Percentiles rank a stretch among this genome's conserved stretches.
Conservation (phyloP, 345 rosid species). For the Physaria fendleri region DNA sequence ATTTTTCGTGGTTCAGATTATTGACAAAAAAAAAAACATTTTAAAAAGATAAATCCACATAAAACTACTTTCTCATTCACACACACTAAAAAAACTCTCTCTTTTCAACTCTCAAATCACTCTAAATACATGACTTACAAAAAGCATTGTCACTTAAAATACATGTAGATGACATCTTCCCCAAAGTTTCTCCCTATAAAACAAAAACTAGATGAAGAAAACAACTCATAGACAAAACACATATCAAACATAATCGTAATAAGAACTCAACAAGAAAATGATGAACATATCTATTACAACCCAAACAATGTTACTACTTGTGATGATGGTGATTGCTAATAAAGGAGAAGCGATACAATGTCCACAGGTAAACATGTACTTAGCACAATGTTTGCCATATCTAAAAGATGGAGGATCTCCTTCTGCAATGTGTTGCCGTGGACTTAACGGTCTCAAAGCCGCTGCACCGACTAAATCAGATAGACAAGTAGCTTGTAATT, state of each 20-base stretch:
- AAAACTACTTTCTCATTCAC: too few species aligned
- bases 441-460: conserved; percentile 20
- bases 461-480: conserved; percentile 21
- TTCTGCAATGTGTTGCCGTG: conserved; percentile 14
- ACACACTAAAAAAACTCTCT: too few species aligned
- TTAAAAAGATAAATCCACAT: too few species aligned
- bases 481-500: conserved; percentile 24
- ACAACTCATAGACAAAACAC: neutral
- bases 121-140: conserved; percentile 28
- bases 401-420: conserved; percentile 22
- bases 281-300: neutral
- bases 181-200: neutral
- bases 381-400: conserved; percentile 27
- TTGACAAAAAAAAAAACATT: too few species aligned
- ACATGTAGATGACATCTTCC: conserved; percentile 5
- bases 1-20: too few species aligned
- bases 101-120: conserved; percentile 6
- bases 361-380: conserved; percentile 21
- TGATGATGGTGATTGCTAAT: neutral
- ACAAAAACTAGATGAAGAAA: neutral
- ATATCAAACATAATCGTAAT: neutral
- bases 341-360: conserved; percentile 24
- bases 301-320: conserved; percentile 3
- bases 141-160: conserved; percentile 18
- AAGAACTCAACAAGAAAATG: neutral